These are phyloP conservation scores for Tetrahymena borealis DNA, from an alignment of 73 alveolate species.

Conservation along the genomic window DNA sequence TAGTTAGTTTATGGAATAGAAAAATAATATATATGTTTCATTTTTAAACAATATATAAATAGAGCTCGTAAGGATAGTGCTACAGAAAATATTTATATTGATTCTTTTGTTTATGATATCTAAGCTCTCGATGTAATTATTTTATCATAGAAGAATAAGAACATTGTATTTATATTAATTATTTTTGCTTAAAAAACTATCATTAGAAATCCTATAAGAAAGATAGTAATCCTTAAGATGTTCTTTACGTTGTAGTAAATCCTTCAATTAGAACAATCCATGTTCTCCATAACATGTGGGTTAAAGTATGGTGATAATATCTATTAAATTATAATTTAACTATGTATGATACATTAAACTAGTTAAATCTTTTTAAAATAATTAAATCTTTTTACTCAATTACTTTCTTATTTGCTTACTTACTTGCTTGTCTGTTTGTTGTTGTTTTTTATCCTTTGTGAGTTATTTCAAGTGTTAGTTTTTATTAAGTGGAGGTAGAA, in stretches of 20 bases:
- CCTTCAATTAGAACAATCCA: slow-evolving; percentile 10
- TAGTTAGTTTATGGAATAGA: background rate
- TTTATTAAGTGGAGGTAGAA: no score
- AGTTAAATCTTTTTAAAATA: no score
- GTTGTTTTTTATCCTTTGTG: no score
- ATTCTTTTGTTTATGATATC: slow-evolving; percentile 11
- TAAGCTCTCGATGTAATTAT: background rate
- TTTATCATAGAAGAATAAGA: background rate
- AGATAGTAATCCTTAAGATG: slow-evolving; percentile 9
- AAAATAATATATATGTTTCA: background rate
- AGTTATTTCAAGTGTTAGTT: no score
- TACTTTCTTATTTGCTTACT: no score
- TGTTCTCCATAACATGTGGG: slow-evolving; percentile 19
- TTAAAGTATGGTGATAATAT: slow-evolving; percentile 14
- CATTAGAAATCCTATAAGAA: background rate
- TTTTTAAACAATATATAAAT: no score
- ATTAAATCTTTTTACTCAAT: no score
- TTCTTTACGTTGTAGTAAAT: slow-evolving; percentile 15
- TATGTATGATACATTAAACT: no score
- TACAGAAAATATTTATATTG: background rate
- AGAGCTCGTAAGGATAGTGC: slow-evolving; percentile 25
- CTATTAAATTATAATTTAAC: no score
- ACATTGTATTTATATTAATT: background rate
- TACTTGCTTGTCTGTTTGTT: no score
- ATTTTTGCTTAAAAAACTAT: no score